Evolutionary conservation across 2,329 filamentous ascomycete genomes (phyloP), one percentile per base, ranked within the genome.

Genomic region (Aulographum hederae): DNA sequence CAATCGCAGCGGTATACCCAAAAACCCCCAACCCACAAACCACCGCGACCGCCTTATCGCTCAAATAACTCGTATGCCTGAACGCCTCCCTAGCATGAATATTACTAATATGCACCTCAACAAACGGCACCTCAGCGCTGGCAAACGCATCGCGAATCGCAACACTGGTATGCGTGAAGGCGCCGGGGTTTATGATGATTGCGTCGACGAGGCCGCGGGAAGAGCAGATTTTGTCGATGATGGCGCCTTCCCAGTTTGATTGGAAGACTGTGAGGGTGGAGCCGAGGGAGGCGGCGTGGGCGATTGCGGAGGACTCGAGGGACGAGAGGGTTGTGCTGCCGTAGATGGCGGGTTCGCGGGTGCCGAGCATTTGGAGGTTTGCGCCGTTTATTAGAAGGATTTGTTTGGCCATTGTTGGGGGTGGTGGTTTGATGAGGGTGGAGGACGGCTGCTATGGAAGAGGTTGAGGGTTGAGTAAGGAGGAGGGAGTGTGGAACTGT

Each of bases 381-480:
- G 78, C 77, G n/a, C 78, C 78, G 52, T 82, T 82, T 58, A 84
- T 71, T 40, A 82, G 61, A 42, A 82, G 71, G 46, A 82, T 71
- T 28, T 46, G 52, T 39, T 53, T 54, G 25, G 51, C 41, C 54
- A 53, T 54, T n/a, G n/a, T n/a, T n/a, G n/a, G n/a, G n/a, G n/a
- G n/a, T n/a, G n/a, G n/a, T n/a, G 15, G 13, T 36, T 34, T 6
- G 18, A 32, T n/a, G n/a, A n/a, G n/a, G n/a, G n/a, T n/a, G n/a
- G n/a, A n/a, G n/a, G n/a, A n/a, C n/a, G n/a, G n/a, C n/a, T n/a
- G n/a, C n/a, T n/a, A n/a, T n/a, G n/a, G n/a, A n/a, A n/a, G n/a
- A n/a, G n/a, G n/a, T n/a, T n/a, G n/a, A n/a, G n/a, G n/a, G n/a
- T n/a, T n/a, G n/a, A n/a, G n/a, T n/a, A n/a, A n/a, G n/a, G n/a